phyloP scores from a whole-genome alignment of 2,329 filamentous ascomycete genomes.

The Akanthomyces lecanii region DNA sequence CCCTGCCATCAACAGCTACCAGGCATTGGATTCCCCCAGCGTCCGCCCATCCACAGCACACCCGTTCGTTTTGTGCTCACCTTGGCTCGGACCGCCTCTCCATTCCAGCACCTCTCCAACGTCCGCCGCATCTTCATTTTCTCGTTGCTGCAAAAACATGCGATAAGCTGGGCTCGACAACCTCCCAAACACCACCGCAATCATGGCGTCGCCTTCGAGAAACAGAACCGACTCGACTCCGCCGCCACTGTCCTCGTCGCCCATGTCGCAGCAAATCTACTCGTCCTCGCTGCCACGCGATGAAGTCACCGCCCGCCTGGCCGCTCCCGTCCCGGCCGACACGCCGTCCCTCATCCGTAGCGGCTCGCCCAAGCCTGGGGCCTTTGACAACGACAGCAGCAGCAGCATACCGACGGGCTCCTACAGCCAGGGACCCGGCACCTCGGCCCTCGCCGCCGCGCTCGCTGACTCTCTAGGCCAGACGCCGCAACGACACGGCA shows the following conservation, averaged over 20 bases:
- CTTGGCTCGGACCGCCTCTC: slow-evolving; percentile 5
- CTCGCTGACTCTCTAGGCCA: slow-evolving; percentile 69
- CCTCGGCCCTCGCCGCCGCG: slow-evolving; percentile 86
- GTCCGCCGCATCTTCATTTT: not conserved
- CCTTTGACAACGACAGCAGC: slow-evolving; percentile 52
- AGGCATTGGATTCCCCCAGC: not conserved
- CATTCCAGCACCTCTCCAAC: not conserved
- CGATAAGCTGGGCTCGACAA: not conserved
- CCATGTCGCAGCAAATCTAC: slow-evolving; percentile 43
- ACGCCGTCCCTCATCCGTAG: slow-evolving; percentile 32
- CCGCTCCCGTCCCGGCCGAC: slow-evolving; percentile 48
- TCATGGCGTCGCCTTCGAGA: slow-evolving; percentile 17
- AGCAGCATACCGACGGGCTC: slow-evolving; percentile 63
- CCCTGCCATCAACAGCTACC: not conserved
- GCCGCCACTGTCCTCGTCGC: slow-evolving; percentile 41
- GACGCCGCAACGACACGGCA: slow-evolving; percentile 66
- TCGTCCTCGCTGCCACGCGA: slow-evolving; percentile 54
- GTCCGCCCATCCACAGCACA: not conserved
- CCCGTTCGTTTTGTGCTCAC: not conserved
- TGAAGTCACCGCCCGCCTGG: slow-evolving; percentile 57
- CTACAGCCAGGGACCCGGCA: slow-evolving; percentile 69
- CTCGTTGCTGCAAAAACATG: slow-evolving; percentile 3
- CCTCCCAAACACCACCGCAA: not conserved
- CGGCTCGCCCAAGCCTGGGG: slow-evolving; percentile 29
- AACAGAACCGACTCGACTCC: slow-evolving; percentile 17